Evolutionary conservation across 1,139 yeast genomes (phyloP).

Genomic region (Meyerozyma carpophila): DNA sequence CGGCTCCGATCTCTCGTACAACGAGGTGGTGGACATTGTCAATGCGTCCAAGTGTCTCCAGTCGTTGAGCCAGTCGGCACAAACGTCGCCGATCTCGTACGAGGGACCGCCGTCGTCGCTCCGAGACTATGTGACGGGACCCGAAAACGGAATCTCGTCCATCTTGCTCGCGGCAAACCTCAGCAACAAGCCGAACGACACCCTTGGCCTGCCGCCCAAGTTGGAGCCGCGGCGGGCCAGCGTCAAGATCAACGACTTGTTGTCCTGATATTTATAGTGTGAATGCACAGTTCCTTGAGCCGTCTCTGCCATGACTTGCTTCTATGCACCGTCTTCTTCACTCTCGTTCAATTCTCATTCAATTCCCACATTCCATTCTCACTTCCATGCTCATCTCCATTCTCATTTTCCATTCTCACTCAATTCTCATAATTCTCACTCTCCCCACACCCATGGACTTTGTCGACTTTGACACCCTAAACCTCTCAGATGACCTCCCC

Average conservation of each 20-base stretch:
- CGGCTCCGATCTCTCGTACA: slow-evolving; percentile 1
- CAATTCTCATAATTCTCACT: background rate
- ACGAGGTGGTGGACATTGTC: slow-evolving; percentile 30
- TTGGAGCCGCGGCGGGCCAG: slow-evolving; percentile 12
- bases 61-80: slow-evolving; percentile 17
- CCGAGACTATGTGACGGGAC: background rate
- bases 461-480: slow-evolving; percentile 36
- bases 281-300: no score
- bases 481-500: slow-evolving; percentile 25
- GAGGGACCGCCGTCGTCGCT: background rate
- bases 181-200: slow-evolving; percentile 5
- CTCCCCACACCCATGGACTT: slow-evolving; percentile 29
- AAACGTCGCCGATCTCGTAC: background rate
- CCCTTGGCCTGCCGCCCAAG: background rate
- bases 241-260: slow-evolving; percentile 25
- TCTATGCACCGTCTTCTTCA: no score
- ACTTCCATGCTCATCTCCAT: no score
- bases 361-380: no score
- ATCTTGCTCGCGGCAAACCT: slow-evolving; percentile 25
- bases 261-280: slow-evolving; percentile 7
- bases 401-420: no score
- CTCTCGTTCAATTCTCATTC: no score
- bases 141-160: slow-evolving; percentile 19
- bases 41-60: slow-evolving; percentile 39
- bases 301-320: no score